phyloP scores from a whole-genome alignment of 1,284 basidiomycete genomes.

The Sporisorium exsertum region DNA sequence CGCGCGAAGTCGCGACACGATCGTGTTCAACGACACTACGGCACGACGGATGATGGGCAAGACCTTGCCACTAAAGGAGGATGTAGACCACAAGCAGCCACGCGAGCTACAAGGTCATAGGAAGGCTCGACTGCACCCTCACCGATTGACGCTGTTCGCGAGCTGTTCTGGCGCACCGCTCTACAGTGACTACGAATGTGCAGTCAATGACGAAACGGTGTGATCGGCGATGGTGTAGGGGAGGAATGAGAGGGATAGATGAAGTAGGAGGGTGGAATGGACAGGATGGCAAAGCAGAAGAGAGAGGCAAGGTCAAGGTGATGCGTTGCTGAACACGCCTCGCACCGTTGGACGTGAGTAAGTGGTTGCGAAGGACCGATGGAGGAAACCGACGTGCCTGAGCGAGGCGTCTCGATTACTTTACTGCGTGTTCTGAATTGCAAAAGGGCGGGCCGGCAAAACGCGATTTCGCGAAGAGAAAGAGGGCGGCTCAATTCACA shows the following conservation, averaged over 20 bases:
- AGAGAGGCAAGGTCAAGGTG: background rate
- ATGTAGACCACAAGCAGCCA: constrained; percentile 2
- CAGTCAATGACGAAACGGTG: background rate
- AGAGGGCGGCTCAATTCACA: background rate
- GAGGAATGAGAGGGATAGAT: background rate
- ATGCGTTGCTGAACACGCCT: background rate
- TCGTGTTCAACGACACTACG: background rate
- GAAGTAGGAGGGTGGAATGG: background rate
- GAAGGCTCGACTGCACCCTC: constrained; percentile 7
- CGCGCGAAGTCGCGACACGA: constrained; percentile 4
- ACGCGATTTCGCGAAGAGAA: constrained; percentile 11
- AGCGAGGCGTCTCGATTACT: constrained; percentile 1
- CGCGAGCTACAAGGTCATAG: constrained; percentile 13
- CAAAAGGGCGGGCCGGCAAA: background rate
- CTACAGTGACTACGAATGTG: background rate
- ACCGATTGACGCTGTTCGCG: background rate
- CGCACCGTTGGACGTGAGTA: constrained; percentile 6
- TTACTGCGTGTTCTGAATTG: constrained; percentile 5
- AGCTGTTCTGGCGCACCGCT: background rate
- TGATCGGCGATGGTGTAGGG: background rate
- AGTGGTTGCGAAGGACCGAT: constrained; percentile 11
- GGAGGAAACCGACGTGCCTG: constrained; percentile 9
- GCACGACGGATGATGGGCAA: background rate
- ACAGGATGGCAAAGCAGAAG: constrained; percentile 2
- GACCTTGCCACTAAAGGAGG: constrained; percentile 8